Conservation (phyloP, 257 asterid genomes). For the Salvia rosmarinus region DNA sequence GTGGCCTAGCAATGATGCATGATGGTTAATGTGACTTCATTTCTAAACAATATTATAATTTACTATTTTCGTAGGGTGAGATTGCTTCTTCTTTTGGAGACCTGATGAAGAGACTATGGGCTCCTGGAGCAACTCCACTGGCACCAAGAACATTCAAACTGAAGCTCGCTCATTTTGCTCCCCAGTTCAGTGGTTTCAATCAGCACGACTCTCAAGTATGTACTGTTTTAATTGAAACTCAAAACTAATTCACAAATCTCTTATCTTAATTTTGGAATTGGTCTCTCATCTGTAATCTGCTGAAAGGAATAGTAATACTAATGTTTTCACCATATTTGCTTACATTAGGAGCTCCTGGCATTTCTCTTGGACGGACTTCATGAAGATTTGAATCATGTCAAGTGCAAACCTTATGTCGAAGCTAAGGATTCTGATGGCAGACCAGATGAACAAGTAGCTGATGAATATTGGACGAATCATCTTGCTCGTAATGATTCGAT, state of each 20-base stretch:
- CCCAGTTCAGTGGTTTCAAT: slow-evolving; percentile 93
- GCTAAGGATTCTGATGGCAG: slow-evolving; percentile 85
- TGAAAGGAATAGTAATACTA: slow-evolving; percentile 33
- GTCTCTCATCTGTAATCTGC: slow-evolving; percentile 25
- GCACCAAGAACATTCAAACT: slow-evolving; percentile 89
- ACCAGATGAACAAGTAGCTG: slow-evolving; percentile 88
- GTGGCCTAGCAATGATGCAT: background rate
- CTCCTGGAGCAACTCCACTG: slow-evolving; percentile 88
- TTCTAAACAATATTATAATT: slow-evolving; percentile 26
- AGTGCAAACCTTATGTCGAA: slow-evolving; percentile 87
- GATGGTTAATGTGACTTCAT: slow-evolving; percentile 11
- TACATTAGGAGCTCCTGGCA: slow-evolving; percentile 84
- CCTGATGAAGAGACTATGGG: slow-evolving; percentile 88
- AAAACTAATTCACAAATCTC: slow-evolving; percentile 13
- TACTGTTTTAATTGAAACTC: slow-evolving; percentile 31
- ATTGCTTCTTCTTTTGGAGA: slow-evolving; percentile 96
- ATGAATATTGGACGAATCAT: slow-evolving; percentile 92
- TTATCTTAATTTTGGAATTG: slow-evolving; percentile 7
- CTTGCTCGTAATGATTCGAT: slow-evolving; percentile 96
- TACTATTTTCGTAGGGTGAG: slow-evolving; percentile 69
- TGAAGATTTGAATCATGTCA: slow-evolving; percentile 97
- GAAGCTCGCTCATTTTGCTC: slow-evolving; percentile 94
- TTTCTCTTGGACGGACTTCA: slow-evolving; percentile 97
- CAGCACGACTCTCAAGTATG: slow-evolving; percentile 98
- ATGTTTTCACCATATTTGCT: slow-evolving; percentile 32